Base-by-base conservation (phyloP, 345 rosid genomes). In the Nephelium lappaceum region DNA sequence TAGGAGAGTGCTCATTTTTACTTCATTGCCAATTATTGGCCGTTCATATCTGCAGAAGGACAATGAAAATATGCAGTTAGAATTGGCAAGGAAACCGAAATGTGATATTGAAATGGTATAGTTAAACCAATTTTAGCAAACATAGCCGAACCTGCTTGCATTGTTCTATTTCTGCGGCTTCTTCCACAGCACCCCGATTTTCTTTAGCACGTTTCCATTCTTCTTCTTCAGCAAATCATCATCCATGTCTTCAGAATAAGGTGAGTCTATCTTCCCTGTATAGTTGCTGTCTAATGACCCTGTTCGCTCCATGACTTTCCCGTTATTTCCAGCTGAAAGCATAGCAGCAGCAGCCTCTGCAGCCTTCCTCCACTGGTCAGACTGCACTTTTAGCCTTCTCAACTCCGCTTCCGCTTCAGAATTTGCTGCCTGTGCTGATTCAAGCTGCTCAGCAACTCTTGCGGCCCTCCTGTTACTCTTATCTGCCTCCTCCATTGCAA, bases 291-390 rank as follows among this genome's bases (percentile, higher is more conserved):
- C 97, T 51, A 90, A 74, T 12, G 94, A 92, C 55, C 88, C 91
- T 2, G 88, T 87, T 81, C 94, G 81, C 75, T 93, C 99, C 68
- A 82, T 79, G 71, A 86, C 77, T 79, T 94, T 96, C 67, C 93
- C 95, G 10, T 89, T 93, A 74, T 87, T 92, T 69, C 92, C 98
- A 7, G 89, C 82, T 21, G 98, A 91, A 82, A 97, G 91, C 93
- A 97, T 93, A 2, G 98, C 83, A 0, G 98, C 91, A 14, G 99
- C 99, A 19, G 98, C 97, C 82, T 97, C 99, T 0, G 98, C 97
- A 67, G 99, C 99, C 88, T 97, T 97, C 82, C 98, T 92, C 98
- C 98, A 97, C 80, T 97, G 99, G 78, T 97, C 95, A 9, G 99
- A 86, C 77, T 97, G 99, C 71, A 97, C 99, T 87, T 94, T 97